Percentiles rank a stretch among this genome's conserved stretches.
Evolutionary conservation across 1,284 basidiomycete species (phyloP).

Genomic region (Pseudozyma sp.): DNA sequence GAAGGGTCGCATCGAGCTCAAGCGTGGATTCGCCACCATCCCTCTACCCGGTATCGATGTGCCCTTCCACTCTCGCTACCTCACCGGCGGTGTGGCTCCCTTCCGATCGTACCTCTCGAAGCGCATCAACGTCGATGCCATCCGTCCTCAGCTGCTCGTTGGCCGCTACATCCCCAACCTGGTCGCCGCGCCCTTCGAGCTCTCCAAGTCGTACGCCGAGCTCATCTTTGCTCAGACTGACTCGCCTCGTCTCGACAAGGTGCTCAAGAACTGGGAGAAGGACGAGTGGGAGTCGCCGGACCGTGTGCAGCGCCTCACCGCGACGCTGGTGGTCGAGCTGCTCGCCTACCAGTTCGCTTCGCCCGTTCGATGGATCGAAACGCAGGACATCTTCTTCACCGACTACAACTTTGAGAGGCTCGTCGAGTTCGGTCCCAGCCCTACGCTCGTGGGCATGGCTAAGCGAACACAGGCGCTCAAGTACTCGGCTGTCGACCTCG

Average conservation of each 20-base stretch:
- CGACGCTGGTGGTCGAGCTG: slow-evolving; percentile 93
- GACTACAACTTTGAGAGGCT: slow-evolving; percentile 90
- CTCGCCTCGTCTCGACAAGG: slow-evolving; percentile 90
- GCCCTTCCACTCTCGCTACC: slow-evolving; percentile 97
- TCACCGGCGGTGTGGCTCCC: slow-evolving; percentile 94
- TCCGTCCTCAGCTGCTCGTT: slow-evolving; percentile 81
- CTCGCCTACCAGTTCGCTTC: slow-evolving; percentile 88
- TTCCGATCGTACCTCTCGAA: slow-evolving; percentile 95
- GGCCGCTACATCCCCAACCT: slow-evolving; percentile 90
- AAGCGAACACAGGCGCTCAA: slow-evolving; percentile 93
- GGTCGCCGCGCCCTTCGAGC: slow-evolving; percentile 91
- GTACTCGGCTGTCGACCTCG: slow-evolving; percentile 90
- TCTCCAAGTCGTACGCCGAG: slow-evolving; percentile 89
- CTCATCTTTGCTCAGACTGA: slow-evolving; percentile 75
- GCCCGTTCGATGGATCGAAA: slow-evolving; percentile 94
- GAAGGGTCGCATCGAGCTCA: slow-evolving; percentile 90
- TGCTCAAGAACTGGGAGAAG: slow-evolving; percentile 91
- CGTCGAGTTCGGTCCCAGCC: slow-evolving; percentile 94
- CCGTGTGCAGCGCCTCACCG: slow-evolving; percentile 90
- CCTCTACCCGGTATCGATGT: slow-evolving; percentile 90
- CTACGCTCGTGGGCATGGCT: slow-evolving; percentile 96
- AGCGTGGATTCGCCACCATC: slow-evolving; percentile 83
- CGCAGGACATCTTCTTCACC: slow-evolving; percentile 92
- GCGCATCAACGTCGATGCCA: slow-evolving; percentile 84
- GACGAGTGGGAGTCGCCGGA: slow-evolving; percentile 85